Conservation (phyloP, 2,329 filamentous ascomycete genomes). For the Fusarium ambrosium region DNA sequence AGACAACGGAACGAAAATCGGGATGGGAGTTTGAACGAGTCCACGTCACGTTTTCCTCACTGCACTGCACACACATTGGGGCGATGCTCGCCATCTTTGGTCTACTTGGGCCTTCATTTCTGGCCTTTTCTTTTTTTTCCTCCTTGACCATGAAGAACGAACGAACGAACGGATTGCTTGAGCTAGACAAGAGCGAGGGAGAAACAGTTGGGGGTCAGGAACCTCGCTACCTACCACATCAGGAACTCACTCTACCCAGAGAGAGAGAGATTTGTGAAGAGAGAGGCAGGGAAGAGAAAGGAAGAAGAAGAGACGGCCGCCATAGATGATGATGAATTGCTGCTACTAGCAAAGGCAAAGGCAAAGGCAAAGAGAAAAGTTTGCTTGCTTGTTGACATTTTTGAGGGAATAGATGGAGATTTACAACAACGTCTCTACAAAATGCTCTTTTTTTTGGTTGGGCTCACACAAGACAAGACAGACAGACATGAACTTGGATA, state of each 20-base stretch:
- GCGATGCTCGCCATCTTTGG: slow-evolving; percentile 24
- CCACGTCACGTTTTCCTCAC: slow-evolving; percentile 22
- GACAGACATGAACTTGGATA: background rate
- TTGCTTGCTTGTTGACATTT: slow-evolving; percentile 33
- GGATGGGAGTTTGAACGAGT: slow-evolving; percentile 38
- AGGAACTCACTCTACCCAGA: slow-evolving; percentile 22
- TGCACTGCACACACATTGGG: slow-evolving; percentile 26
- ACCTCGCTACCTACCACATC: slow-evolving; percentile 30
- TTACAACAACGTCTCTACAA: slow-evolving; percentile 10
- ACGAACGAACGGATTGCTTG: background rate
- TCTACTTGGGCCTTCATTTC: slow-evolving; percentile 13
- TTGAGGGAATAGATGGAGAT: slow-evolving; percentile 26
- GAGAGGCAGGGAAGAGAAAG: slow-evolving; percentile 13
- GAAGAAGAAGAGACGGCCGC: slow-evolving; percentile 30
- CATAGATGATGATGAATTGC: slow-evolving; percentile 41
- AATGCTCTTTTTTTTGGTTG: background rate
- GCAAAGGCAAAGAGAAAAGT: slow-evolving; percentile 38
- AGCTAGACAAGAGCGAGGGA: slow-evolving; percentile 23
- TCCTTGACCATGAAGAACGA: slow-evolving; percentile 2
- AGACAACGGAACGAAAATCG: slow-evolving; percentile 25
- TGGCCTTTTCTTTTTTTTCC: slow-evolving; percentile 14
- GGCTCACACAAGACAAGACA: background rate
- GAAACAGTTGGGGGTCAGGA: slow-evolving; percentile 25
- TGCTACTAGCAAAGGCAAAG: slow-evolving; percentile 25
- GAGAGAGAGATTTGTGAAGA: slow-evolving; percentile 34